Percentiles rank a stretch among this genome's conserved stretches.
phyloP scores from a whole-genome alignment of 306 rosid genomes.

The Malus domestica region ASM211411v1 NC_041790.1:27726501-27727000 shows the following conservation, averaged over 20 bases:
- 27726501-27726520: constrained; percentile 27
- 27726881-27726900: background rate
- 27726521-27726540: constrained; percentile 31
- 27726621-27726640: constrained; percentile 16
- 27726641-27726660: constrained; percentile 13
- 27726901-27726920: background rate
- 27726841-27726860: constrained; percentile 26
- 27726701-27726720: constrained; percentile 3
- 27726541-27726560: constrained; percentile 25
- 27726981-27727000: constrained; percentile 6
- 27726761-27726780: constrained; percentile 36
- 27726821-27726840: constrained; percentile 62
- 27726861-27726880: background rate
- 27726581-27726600: background rate
- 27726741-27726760: constrained; percentile 28
- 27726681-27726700: constrained; percentile 13
- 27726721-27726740: constrained; percentile 18
- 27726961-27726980: background rate
- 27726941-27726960: background rate
- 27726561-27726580: constrained; percentile 21
- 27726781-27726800: constrained; percentile 37
- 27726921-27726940: background rate
- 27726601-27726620: constrained; percentile 2
- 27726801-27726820: constrained; percentile 51
- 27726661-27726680: constrained; percentile 24